phyloP scores from a whole-genome alignment of 192 early-diverging fungal genomes.

The Nowakowskiella sp. region DNA sequence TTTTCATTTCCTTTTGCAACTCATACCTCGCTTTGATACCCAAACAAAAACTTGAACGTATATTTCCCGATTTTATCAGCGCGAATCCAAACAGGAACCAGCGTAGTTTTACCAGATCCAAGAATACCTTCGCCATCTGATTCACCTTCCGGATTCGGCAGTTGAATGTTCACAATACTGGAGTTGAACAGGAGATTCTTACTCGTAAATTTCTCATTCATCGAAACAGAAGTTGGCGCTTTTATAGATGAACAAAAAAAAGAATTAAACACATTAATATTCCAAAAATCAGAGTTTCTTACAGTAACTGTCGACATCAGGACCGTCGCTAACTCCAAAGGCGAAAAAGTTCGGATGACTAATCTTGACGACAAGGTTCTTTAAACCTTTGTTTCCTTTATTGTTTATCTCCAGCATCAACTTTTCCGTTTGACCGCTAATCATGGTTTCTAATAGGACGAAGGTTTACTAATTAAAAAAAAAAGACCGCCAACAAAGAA shows the following conservation, averaged over 20 bases:
- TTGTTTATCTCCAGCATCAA: conserved; percentile 74
- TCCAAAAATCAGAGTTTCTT: conserved; percentile 20
- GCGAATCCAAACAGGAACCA: conserved; percentile 81
- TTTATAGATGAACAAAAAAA: background rate
- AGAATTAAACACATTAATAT: conserved; percentile 16
- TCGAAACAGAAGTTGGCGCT: background rate
- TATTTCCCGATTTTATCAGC: conserved; percentile 87
- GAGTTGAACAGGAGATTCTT: conserved; percentile 50
- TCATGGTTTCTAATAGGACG: conserved; percentile 70
- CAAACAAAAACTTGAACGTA: conserved; percentile 66
- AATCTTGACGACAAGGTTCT: conserved; percentile 61
- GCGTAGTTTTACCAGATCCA: conserved; percentile 55
- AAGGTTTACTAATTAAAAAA: no score
- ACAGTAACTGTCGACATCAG: conserved; percentile 15
- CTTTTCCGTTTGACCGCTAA: conserved; percentile 74
- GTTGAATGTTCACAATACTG: conserved; percentile 37
- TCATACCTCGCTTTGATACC: conserved; percentile 67
- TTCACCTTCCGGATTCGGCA: conserved; percentile 25
- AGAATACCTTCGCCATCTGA: conserved; percentile 31
- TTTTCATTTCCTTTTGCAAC: background rate
- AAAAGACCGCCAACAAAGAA: no score
- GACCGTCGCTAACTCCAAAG: conserved; percentile 41
- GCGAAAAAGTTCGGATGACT: conserved; percentile 85
- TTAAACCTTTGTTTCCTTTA: conserved; percentile 66
- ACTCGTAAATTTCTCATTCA: conserved; percentile 5